A percentile compares a stretch with the other conserved stretches of the same genome.
phyloP scores from a whole-genome alignment of 2,329 filamentous ascomycete genomes.

The Seiridium unicorne region DNA sequence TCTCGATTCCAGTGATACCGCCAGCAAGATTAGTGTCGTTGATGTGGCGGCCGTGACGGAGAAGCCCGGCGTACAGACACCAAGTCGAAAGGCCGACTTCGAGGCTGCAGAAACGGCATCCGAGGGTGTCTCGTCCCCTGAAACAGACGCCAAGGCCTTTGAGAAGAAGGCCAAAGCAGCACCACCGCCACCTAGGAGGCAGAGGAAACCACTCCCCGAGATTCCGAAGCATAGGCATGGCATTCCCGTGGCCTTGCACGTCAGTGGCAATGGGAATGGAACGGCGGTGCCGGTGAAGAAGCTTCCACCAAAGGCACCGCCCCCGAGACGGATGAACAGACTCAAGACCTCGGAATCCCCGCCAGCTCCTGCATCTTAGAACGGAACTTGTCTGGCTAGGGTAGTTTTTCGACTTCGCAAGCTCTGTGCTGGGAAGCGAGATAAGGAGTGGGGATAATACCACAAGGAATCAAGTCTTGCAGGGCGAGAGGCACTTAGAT shows the following conservation, averaged over 20 bases:
- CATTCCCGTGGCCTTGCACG: slow-evolving; percentile 32
- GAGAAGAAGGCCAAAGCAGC: slow-evolving; percentile 17
- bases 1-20: slow-evolving; percentile 61
- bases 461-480: too few relatives aligned
- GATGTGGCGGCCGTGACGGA: slow-evolving; percentile 79
- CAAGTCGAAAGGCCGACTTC: slow-evolving; percentile 56
- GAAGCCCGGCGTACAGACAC: slow-evolving; percentile 79
- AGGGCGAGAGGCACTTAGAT: too few relatives aligned
- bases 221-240: slow-evolving; percentile 59
- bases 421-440: neutral
- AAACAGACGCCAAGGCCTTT: neutral
- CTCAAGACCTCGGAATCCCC: slow-evolving; percentile 30
- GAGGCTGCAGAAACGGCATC: slow-evolving; percentile 3
- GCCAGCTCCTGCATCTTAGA: slow-evolving; percentile 7
- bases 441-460: neutral
- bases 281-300: slow-evolving; percentile 28
- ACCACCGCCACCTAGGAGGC: slow-evolving; percentile 18
- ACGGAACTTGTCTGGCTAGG: neutral
- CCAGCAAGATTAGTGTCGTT: slow-evolving; percentile 72
- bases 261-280: slow-evolving; percentile 19
- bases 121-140: slow-evolving; percentile 1
- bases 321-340: slow-evolving; percentile 43
- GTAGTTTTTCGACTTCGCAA: neutral
- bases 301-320: slow-evolving; percentile 43
- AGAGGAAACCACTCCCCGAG: slow-evolving; percentile 50